A percentile compares a stretch with the other conserved stretches of the same genome.
These are phyloP conservation scores for Nemania sp. DNA, from an alignment of 2,329 filamentous ascomycete genomes.

Conservation along the genomic window DNA sequence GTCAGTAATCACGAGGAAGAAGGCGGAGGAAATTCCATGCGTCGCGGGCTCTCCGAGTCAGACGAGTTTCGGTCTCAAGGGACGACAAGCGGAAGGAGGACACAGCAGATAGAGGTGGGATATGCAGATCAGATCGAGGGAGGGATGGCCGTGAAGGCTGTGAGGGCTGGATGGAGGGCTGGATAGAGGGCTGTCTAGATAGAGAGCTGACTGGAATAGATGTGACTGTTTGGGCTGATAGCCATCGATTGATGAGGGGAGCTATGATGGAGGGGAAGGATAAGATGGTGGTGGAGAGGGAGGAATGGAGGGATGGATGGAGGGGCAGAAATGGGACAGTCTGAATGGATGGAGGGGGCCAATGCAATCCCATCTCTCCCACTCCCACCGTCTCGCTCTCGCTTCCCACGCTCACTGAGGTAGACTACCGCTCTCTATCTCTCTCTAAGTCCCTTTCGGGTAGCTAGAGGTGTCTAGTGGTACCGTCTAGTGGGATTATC, in stretches of 20 bases:
- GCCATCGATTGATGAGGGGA: conserved; percentile 23
- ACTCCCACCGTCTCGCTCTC: not conserved
- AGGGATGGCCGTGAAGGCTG: conserved; percentile 7
- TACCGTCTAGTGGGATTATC: too few relatives aligned
- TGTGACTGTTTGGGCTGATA: conserved; percentile 7
- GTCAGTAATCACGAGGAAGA: conserved; percentile 31
- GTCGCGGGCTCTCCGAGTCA: conserved; percentile 23
- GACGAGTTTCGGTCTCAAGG: not conserved
- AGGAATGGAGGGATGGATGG: conserved; percentile 25
- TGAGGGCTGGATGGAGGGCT: not conserved
- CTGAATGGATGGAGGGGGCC: too few relatives aligned
- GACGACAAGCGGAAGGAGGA: conserved; percentile 1
- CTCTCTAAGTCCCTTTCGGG: not conserved
- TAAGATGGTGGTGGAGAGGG: conserved; percentile 20
- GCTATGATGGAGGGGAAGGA: conserved; percentile 25
- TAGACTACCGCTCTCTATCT: not conserved
- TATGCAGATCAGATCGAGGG: not conserved
- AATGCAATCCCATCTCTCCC: conserved; percentile 13
- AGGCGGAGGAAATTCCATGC: conserved; percentile 17
- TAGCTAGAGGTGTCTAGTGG: too few relatives aligned
- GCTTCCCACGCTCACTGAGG: not conserved
- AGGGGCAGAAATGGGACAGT: conserved; percentile 12
- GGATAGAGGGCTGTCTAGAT: too few relatives aligned
- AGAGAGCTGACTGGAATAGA: too few relatives aligned
- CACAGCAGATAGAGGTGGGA: conserved; percentile 3